Conservation (phyloP, 257 asterid species). For the Penstemon newberryi region DNA sequence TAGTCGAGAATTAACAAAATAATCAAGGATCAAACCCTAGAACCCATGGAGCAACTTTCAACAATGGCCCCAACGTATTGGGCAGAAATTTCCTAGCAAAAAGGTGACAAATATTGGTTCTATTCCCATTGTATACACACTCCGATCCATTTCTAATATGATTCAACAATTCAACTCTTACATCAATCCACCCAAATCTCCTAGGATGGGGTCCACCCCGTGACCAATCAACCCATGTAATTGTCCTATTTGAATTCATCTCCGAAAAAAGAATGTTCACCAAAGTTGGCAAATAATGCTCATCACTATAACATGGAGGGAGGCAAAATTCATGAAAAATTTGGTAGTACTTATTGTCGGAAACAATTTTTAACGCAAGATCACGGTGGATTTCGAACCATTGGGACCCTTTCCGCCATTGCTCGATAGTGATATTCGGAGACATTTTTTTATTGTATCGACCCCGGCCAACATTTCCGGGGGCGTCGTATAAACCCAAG, state of each 20-base stretch:
- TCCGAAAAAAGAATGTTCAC: slow-evolving; percentile 49
- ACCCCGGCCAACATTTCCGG: slow-evolving; percentile 54
- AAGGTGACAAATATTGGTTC: slow-evolving; percentile 44
- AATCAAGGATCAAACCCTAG: slow-evolving; percentile 42
- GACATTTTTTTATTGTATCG: slow-evolving; percentile 62
- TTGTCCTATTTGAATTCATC: slow-evolving; percentile 43
- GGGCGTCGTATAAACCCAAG: slow-evolving; percentile 49
- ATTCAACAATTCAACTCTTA: slow-evolving; percentile 43
- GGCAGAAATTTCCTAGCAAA: slow-evolving; percentile 75
- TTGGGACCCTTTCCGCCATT: slow-evolving; percentile 80
- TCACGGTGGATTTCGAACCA: slow-evolving; percentile 71
- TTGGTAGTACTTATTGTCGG: slow-evolving; percentile 45
- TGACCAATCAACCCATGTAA: slow-evolving; percentile 73
- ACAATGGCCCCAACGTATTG: slow-evolving; percentile 43
- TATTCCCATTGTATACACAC: slow-evolving; percentile 58
- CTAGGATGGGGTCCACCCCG: slow-evolving; percentile 69
- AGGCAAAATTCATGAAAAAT: slow-evolving; percentile 41
- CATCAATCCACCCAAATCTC: slow-evolving; percentile 53
- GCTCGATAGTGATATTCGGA: slow-evolving; percentile 52
- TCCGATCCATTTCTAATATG: slow-evolving; percentile 38
- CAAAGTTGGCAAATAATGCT: slow-evolving; percentile 61
- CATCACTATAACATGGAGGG: slow-evolving; percentile 58
- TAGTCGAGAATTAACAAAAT: neutral
- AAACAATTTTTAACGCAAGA: slow-evolving; percentile 39
- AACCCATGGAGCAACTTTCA: slow-evolving; percentile 43